phyloP scores from a whole-genome alignment of 2,329 filamentous ascomycete species.

The Pseudogymnoascus pannorum region DNA sequence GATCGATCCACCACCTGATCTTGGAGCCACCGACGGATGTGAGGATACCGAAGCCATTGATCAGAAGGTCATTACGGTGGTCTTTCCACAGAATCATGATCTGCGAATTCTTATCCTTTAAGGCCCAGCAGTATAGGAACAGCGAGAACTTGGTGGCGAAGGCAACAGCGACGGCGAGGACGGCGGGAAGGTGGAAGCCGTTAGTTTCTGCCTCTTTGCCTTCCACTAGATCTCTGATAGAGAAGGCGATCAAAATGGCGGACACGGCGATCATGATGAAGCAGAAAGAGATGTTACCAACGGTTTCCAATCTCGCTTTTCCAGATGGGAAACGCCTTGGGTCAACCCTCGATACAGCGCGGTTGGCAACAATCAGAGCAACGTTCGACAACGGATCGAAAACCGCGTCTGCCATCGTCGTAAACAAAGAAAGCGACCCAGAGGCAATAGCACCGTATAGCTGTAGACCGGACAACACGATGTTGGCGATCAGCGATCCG shows the following conservation, averaged over 20 bases:
- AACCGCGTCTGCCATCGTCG: constrained; percentile 91
- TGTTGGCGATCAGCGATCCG: constrained; percentile 70
- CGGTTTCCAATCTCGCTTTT: constrained; percentile 89
- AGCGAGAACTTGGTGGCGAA: constrained; percentile 77
- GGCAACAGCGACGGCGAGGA: constrained; percentile 77
- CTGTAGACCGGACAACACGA: constrained; percentile 72
- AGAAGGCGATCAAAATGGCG: constrained; percentile 85
- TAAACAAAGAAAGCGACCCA: constrained; percentile 89
- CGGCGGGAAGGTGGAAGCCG: constrained; percentile 69
- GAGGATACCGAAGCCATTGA: constrained; percentile 89
- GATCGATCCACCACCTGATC: constrained; percentile 90
- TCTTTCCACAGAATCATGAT: constrained; percentile 93
- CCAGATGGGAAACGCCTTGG: constrained; percentile 80
- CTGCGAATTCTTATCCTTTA: constrained; percentile 87
- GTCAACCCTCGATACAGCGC: constrained; percentile 83
- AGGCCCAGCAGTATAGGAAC: constrained; percentile 86
- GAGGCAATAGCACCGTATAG: constrained; percentile 83
- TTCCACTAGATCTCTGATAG: constrained; percentile 59
- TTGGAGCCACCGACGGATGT: constrained; percentile 88
- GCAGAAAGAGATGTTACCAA: constrained; percentile 93
- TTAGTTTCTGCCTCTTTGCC: constrained; percentile 45
- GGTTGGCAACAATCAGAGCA: constrained; percentile 77
- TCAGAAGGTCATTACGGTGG: constrained; percentile 92
- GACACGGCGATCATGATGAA: constrained; percentile 94
- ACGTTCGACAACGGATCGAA: constrained; percentile 90